Conservation (phyloP, 768 basidiomycete species). For the Sistotremastrum niveocremeum region DNA sequence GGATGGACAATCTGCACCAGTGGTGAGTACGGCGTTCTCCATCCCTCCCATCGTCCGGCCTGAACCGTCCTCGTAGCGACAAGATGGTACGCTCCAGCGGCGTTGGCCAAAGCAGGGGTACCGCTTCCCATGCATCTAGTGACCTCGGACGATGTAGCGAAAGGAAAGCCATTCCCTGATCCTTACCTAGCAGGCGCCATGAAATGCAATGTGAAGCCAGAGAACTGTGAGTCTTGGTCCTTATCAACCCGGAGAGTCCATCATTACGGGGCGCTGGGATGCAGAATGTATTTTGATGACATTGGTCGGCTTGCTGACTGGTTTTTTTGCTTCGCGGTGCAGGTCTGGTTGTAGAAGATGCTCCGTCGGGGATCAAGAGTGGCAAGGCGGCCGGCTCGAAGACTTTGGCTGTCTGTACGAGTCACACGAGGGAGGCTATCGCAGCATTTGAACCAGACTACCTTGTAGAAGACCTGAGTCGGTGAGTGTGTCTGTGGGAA, state of each 20-base stretch:
- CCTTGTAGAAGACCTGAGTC: slow-evolving; percentile 54
- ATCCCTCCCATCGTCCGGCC: neutral
- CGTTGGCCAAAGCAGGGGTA: slow-evolving; percentile 49
- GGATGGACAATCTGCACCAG: slow-evolving; percentile 83
- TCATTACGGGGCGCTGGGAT: neutral
- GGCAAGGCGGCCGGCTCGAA: slow-evolving; percentile 64
- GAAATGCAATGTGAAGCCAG: slow-evolving; percentile 39
- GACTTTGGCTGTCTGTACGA: slow-evolving; percentile 77
- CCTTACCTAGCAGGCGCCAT: slow-evolving; percentile 74
- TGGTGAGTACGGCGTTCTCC: slow-evolving; percentile 24
- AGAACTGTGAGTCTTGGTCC: slow-evolving; percentile 33
- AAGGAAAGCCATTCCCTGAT: slow-evolving; percentile 81
- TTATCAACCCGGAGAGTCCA: neutral
- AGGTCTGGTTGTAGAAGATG: slow-evolving; percentile 82
- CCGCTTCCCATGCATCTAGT: slow-evolving; percentile 51
- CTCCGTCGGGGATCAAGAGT: slow-evolving; percentile 66
- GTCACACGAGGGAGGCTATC: slow-evolving; percentile 47
- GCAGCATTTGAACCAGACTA: slow-evolving; percentile 47
- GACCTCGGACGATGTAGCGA: slow-evolving; percentile 58
- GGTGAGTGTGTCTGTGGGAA: slow-evolving; percentile 25
- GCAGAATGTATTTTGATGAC: too few relatives aligned
- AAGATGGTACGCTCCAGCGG: slow-evolving; percentile 51
- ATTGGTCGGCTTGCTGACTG: too few relatives aligned
- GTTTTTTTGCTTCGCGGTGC: too few relatives aligned
- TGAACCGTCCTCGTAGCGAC: slow-evolving; percentile 45